Base-by-base conservation (phyloP, 768 basidiomycete species). In the Lactarius sp. region DNA sequence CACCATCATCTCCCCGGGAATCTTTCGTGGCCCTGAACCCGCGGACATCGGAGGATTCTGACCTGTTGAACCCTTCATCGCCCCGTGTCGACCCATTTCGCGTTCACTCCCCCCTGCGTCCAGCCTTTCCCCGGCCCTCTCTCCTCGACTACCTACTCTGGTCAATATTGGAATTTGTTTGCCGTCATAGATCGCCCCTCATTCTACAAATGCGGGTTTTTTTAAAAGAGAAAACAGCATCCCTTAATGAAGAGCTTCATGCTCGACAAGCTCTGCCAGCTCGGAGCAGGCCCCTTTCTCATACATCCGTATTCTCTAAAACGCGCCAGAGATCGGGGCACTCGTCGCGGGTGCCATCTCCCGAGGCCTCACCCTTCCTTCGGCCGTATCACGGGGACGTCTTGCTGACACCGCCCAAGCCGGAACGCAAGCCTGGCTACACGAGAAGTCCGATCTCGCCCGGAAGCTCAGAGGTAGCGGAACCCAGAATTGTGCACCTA, bases 71-170 rank as follows among this genome's bases (percentile, higher is more conserved):
- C 69, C 74, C 20, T 37, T n/a, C 41, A 13, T 72, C 71, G 10
- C 69, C 52, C 57, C 69, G 10, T 66, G 70, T 20, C 59, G 12
- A 18, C 10, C n/a, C 46, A 5, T 54, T 56, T 65, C 75, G 20
- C 71, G 71, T 51, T 68, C 73, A 52, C 70, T 75, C 59, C 71
- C 71, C 60, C 65, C 69, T 56, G 53, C 69, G 12, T 63, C 66
- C 55, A 74, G 69, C 47, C 68, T 65, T 67, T 34, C 59, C 69
- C 72, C 54, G 68, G 20, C 87, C 87, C 3, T 79, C 87, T 34
- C 75, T 87, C 31, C 75, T 88, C 6, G 90, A 92, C 71, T 91
- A 89, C 67, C 74, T 83, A 9, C 76, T 86, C 1, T 90, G 88
- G 88, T 90, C 89, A 3, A 71, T 85, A 34, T 73, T 90, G 33